Percentiles rank a stretch among this genome's conserved stretches.
phyloP scores from a whole-genome alignment of 257 asterid species.

The Solanum chiquidenum region DNA sequence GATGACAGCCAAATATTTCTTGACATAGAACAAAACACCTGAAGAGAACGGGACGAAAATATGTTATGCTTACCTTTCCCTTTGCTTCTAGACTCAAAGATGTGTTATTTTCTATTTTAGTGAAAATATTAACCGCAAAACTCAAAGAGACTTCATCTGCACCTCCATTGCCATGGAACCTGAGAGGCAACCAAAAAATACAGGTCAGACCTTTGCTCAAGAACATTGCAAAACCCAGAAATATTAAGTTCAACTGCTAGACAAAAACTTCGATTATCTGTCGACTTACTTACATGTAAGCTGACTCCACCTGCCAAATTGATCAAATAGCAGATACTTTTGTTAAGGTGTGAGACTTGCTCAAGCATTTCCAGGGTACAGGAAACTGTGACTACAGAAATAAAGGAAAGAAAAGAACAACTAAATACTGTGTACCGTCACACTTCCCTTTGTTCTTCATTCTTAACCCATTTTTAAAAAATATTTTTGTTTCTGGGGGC shows the following conservation, averaged over 20 bases:
- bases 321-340: background rate
- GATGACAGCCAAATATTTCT: background rate
- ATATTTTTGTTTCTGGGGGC: background rate
- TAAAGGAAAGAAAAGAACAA: background rate
- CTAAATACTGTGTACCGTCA: background rate
- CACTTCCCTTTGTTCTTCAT: background rate
- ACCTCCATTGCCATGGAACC: conserved; percentile 55
- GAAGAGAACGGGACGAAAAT: background rate
- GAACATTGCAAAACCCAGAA: background rate
- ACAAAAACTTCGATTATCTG: background rate
- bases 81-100: conserved; percentile 20
- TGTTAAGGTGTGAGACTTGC: background rate
- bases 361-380: background rate
- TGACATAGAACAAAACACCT: background rate
- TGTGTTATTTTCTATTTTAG: conserved; percentile 33
- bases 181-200: conserved; percentile 20
- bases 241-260: background rate
- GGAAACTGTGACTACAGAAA: background rate
- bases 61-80: conserved; percentile 22
- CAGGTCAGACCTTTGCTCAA: conserved; percentile 1
- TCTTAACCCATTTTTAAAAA: background rate
- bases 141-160: conserved; percentile 57
- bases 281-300: background rate
- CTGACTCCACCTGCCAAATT: background rate
- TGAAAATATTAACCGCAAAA: conserved; percentile 54